These are phyloP conservation scores for Gracilaria domingensis DNA, from an alignment of 23 red algal species.

Conservation along the genomic window DNA sequence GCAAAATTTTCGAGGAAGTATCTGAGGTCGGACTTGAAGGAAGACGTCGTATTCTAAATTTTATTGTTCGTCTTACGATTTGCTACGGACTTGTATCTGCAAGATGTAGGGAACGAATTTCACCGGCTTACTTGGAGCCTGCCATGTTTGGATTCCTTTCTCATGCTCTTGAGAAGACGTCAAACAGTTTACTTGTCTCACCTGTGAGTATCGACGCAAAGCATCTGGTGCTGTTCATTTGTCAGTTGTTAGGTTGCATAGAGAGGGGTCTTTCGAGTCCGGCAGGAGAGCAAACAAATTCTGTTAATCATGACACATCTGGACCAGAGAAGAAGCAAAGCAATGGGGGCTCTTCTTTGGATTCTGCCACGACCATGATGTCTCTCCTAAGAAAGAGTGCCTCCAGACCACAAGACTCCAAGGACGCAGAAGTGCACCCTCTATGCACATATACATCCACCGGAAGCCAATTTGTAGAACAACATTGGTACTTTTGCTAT, in stretches of 20 bases:
- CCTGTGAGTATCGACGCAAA: neutral
- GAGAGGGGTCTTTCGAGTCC: constrained; percentile 9
- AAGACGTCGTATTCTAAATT: constrained; percentile 20
- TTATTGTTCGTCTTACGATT: constrained; percentile 28
- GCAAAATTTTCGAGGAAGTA: neutral
- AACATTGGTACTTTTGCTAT: constrained; percentile 96
- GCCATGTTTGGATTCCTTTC: constrained; percentile 14
- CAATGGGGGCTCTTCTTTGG: neutral
- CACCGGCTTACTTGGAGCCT: constrained; percentile 5
- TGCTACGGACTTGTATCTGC: constrained; percentile 20
- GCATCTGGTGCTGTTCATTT: constrained; percentile 16
- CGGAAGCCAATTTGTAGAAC: constrained; percentile 81
- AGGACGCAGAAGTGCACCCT: neutral
- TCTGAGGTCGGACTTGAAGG: neutral
- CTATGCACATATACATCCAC: constrained; percentile 82
- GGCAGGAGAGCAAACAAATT: neutral
- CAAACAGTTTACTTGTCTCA: neutral
- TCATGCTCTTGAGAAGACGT: neutral
- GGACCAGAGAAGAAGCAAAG: neutral
- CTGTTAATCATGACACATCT: neutral
- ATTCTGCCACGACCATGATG: neutral
- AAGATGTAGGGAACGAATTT: constrained; percentile 3
- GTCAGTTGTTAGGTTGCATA: constrained; percentile 11
- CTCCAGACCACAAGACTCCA: neutral
- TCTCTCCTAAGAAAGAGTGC: constrained; percentile 4